Base-by-base conservation (phyloP, 768 basidiomycete genomes). In the Clitopilus passeckerianus region DNA sequence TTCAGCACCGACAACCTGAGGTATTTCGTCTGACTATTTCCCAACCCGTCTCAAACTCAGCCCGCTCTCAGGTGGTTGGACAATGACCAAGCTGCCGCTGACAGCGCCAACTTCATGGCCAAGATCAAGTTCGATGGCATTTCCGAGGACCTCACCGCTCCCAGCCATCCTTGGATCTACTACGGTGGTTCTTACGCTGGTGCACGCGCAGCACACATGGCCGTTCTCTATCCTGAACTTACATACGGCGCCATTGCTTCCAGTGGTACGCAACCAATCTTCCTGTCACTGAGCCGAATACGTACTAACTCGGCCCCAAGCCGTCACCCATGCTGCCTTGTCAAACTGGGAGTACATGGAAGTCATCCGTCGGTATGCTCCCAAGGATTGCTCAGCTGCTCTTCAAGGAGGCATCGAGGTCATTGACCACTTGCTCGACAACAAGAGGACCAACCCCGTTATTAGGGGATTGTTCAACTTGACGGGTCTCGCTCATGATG, bases 161-260 rank as follows among this genome's bases (percentile, higher is more conserved):
- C 89, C 16, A 75, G 74, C 27, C 87, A 87, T 1, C 90, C 91
- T 8, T 94, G 92, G 92, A 93, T 94, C 58, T 94, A 96, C 70
- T 96, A 96, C 66, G 96, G 96, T 14, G 90, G 91, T 7, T 94
- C 91, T 0, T 96, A 96, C 64, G 94, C 94, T 9, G 95, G 95
- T 60, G 95, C 95, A 7, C 86, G 95, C 12, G 88, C 94, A 0
- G 95, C 95, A 0, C 92, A 96, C 66, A 93, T 96, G 89, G 85
- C 83, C 57, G 75, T 92, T 33, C 79, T 95, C 23, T 95, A 93
- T 67, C 93, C 94, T 0, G 85, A 94, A 33, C 77, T 95, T n/a
- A 89, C 93, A 4, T 94, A 81, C 71, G 95, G 93, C 20, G 87
- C 91, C 1, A 94, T 97, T 58, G 92, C 94, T 1, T 91, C 89